phyloP scores from a whole-genome alignment of 495 filamentous ascomycete genomes.

The Pseudoneurospora amorphoporcata region DNA sequence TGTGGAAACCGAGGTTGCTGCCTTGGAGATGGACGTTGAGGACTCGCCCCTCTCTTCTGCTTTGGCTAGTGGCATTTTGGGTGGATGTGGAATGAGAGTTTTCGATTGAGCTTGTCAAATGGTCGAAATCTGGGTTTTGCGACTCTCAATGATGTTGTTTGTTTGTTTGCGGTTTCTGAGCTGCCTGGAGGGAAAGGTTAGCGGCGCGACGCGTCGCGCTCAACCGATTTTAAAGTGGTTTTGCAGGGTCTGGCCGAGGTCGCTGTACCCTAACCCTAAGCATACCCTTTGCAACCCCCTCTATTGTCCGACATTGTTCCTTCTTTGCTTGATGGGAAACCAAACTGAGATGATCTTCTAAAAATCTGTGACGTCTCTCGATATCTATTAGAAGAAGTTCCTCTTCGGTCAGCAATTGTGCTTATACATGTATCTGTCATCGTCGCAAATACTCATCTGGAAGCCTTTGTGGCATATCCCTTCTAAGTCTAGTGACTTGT shows the following conservation, averaged over 20 bases:
- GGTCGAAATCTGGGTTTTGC: neutral
- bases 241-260: neutral
- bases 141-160: neutral
- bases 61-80: conserved; percentile 33
- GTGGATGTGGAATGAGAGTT: neutral
- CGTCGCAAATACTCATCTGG: neutral
- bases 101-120: neutral
- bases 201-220: conserved; percentile 15
- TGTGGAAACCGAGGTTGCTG: conserved; percentile 50
- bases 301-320: neutral
- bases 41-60: conserved; percentile 53
- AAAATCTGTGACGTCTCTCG: neutral
- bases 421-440: neutral
- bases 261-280: conserved; percentile 12
- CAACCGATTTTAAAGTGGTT: conserved; percentile 16
- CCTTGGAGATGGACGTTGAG: conserved; percentile 60
- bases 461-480: neutral
- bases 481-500: neutral
- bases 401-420: neutral
- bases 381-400: neutral
- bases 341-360: neutral
- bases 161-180: neutral
- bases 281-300: neutral
- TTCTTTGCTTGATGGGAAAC: neutral
- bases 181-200: neutral